phyloP scores from a whole-genome alignment of 1,284 basidiomycete genomes.

The Erythrobasidium hasegawianum region DNA sequence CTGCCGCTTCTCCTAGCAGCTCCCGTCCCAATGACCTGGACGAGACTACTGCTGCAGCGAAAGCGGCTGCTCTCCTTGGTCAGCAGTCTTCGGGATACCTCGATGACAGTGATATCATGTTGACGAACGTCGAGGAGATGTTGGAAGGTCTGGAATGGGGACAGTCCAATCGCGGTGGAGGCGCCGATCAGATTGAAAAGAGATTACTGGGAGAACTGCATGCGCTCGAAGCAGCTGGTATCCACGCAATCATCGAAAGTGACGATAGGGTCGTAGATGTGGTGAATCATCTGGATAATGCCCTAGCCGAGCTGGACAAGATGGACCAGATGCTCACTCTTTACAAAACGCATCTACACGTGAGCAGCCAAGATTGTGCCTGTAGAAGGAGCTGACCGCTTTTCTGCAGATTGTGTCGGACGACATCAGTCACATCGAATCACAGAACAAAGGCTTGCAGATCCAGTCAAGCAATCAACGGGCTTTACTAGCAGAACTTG shows the following conservation, averaged over 20 bases:
- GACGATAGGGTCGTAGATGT: slow-evolving; percentile 79
- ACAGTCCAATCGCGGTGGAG: slow-evolving; percentile 45
- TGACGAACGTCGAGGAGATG: slow-evolving; percentile 91
- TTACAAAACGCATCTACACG: slow-evolving; percentile 91
- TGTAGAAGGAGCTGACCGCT: no score
- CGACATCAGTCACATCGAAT: slow-evolving; percentile 93
- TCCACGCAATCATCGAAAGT: slow-evolving; percentile 93
- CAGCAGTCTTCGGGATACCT: slow-evolving; percentile 47
- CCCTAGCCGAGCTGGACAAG: slow-evolving; percentile 46
- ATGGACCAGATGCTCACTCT: slow-evolving; percentile 63
- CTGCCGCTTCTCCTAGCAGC: background rate
- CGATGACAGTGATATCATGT: slow-evolving; percentile 70
- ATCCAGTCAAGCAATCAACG: slow-evolving; percentile 96
- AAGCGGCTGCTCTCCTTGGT: slow-evolving; percentile 26
- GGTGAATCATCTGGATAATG: slow-evolving; percentile 59
- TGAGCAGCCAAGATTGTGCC: slow-evolving; percentile 51
- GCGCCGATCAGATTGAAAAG: slow-evolving; percentile 81
- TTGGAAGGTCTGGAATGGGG: slow-evolving; percentile 94
- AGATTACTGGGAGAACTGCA: slow-evolving; percentile 77
- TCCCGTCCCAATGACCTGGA: background rate
- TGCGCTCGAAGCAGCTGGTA: slow-evolving; percentile 91
- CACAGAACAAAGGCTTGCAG: slow-evolving; percentile 92
- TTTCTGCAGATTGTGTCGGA: slow-evolving; percentile 83
- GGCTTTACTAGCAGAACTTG: slow-evolving; percentile 71
- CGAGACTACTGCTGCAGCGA: slow-evolving; percentile 27